Percentiles rank a stretch among this genome's conserved stretches.
Evolutionary conservation across 2,329 filamentous ascomycete genomes (phyloP).

Genomic region (Bipolaris oryzae): DNA sequence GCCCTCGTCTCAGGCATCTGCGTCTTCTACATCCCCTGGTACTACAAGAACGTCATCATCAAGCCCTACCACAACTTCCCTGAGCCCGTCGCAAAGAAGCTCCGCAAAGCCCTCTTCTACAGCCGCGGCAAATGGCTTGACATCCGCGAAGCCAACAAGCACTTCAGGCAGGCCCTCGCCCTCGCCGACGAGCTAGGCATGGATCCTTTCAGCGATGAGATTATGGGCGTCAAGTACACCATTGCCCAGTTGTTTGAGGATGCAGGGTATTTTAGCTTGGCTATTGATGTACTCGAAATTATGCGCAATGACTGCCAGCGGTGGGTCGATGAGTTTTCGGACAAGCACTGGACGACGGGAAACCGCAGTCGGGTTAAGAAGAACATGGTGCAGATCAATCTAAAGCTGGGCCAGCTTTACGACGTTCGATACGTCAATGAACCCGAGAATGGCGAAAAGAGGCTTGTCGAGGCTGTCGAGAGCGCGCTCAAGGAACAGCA

Average conservation of each 20-base stretch:
- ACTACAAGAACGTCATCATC: constrained; percentile 56
- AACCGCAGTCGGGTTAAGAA: constrained; percentile 70
- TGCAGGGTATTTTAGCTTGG: constrained; percentile 70
- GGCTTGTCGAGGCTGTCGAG: constrained; percentile 81
- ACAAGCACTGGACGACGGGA: constrained; percentile 48
- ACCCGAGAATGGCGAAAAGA: constrained; percentile 73
- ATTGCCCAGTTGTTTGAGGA: constrained; percentile 81
- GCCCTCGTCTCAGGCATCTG: constrained; percentile 46
- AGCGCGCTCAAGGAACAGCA: constrained; percentile 76
- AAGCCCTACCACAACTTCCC: constrained; percentile 64
- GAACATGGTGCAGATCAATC: constrained; percentile 74
- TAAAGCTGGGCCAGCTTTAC: constrained; percentile 87
- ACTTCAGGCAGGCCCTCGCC: constrained; percentile 80
- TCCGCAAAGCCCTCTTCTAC: constrained; percentile 87
- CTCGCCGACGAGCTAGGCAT: constrained; percentile 75
- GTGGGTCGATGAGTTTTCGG: constrained; percentile 55
- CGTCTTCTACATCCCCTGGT: constrained; percentile 53
- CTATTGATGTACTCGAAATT: constrained; percentile 79
- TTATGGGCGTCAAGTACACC: constrained; percentile 86
- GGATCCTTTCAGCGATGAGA: constrained; percentile 89
- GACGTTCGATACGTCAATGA: constrained; percentile 76
- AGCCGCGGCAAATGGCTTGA: constrained; percentile 70
- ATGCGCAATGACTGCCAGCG: constrained; percentile 70
- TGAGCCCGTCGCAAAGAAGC: constrained; percentile 73
- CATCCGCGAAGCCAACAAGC: constrained; percentile 76